Evolutionary conservation across 257 asterid genomes (phyloP).

Genomic region (Plectranthus barbatus): DNA sequence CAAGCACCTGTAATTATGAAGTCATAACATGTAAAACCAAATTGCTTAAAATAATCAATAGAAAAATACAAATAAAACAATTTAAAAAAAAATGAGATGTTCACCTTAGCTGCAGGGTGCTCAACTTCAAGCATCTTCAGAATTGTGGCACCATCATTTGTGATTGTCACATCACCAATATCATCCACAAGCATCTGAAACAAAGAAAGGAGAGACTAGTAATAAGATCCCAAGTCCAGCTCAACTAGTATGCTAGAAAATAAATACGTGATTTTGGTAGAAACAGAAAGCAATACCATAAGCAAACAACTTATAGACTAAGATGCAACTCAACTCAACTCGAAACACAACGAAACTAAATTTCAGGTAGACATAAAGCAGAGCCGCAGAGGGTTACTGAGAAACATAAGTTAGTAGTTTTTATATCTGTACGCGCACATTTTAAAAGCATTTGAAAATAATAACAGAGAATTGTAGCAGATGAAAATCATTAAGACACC

Average conservation of each 20-base stretch:
- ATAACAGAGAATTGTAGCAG: not conserved
- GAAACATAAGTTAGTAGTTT: not conserved
- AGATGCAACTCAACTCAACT: not conserved
- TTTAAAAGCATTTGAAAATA: not conserved
- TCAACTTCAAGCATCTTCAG: conserved; percentile 94
- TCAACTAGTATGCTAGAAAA: conserved; percentile 5
- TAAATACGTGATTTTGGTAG: not conserved
- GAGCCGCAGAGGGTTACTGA: not conserved
- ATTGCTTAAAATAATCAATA: not conserved
- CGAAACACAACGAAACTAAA: no score
- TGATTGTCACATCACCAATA: conserved; percentile 94
- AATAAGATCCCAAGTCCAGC: not conserved
- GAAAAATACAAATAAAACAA: not conserved
- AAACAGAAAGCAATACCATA: not conserved
- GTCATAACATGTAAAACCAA: not conserved
- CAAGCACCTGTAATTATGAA: conserved; percentile 60
- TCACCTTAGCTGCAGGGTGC: conserved; percentile 99
- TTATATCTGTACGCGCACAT: no score
- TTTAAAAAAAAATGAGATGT: not conserved
- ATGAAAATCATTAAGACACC: no score
- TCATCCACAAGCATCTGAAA: conserved; percentile 96
- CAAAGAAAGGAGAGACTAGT: not conserved
- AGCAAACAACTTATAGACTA: not conserved
- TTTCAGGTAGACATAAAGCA: no score
- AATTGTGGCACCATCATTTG: conserved; percentile 98